Evolutionary conservation across 371 early-diverging fungal genomes (phyloP), one percentile per base, ranked within the genome.

Genomic region (Rhizopus arrhizus): DNA sequence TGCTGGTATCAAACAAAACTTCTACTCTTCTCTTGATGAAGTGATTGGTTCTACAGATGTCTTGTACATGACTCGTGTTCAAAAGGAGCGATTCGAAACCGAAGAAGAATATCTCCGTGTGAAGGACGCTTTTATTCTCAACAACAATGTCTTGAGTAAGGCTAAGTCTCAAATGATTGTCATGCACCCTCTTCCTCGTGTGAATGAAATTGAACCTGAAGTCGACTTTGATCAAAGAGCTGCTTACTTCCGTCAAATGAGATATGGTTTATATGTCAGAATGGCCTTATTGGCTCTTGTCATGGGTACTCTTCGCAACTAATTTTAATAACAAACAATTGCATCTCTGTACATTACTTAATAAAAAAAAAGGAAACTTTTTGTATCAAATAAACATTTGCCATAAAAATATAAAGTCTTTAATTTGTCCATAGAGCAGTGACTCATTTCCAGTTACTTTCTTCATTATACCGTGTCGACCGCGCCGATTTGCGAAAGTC

Each of bases 201-300:
- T 97, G 33, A 88, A 91, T 40, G 97, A 97, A 80, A 96, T 98
- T 65, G 94, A 92, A 58, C 92, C 91, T 46, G 97, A 96, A 72
- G 96, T 98, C 42, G 98, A 97, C 71, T 93, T 94, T 65, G 97
- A 97, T 68, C 95, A 89, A 72, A 85, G 98, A 45, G 96, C 98
- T 32, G 96, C 95, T 15, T 98, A 98, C 80, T 98, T 98, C 83
- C 84, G 98, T 59, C 97, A 97, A 75, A 96, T 97, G 96, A 85
- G 89, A 48, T 95, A 97, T 76, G 98, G 95, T 63, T 85, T 98
- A 70, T 97, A 91, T 77, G 97, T 97, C 35, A 85, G 98, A 61
- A 97, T 97, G 98, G 97, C 98, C 6, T 78, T 98, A 47, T 75
- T 98, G 59, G 92, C 96, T 42, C 80, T 96, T 40, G 90, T 94